Percentiles rank a stretch among this genome's conserved stretches.
Conservation (phyloP, 1,284 basidiomycete genomes). For the Mycosarcoma maydis region DNA sequence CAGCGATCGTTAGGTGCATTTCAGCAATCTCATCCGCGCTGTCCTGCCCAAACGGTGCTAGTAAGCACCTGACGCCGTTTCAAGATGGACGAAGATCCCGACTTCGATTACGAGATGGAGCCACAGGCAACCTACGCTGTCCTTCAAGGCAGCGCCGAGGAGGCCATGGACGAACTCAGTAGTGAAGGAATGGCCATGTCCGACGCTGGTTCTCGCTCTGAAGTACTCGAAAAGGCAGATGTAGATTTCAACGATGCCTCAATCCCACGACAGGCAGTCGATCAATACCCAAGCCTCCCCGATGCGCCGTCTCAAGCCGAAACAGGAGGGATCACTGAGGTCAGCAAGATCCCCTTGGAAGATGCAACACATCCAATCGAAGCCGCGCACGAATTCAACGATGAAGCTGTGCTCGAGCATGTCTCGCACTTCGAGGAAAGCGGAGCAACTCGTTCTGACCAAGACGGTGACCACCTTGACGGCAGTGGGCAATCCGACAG, state of each 20-base stretch:
- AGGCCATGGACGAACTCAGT: constrained; percentile 27
- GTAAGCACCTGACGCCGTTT: background rate
- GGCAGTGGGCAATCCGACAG: background rate
- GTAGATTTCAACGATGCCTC: constrained; percentile 27
- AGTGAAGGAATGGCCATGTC: constrained; percentile 31
- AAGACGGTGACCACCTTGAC: background rate
- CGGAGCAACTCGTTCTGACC: too few relatives aligned
- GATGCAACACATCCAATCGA: too few relatives aligned
- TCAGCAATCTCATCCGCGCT: background rate
- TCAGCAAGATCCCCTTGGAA: too few relatives aligned
- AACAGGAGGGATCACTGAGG: background rate
- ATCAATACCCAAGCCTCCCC: background rate
- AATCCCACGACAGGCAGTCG: background rate
- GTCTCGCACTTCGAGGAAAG: too few relatives aligned
- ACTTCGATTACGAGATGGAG: constrained; percentile 46
- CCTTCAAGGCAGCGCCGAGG: constrained; percentile 10
- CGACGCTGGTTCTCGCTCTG: constrained; percentile 14
- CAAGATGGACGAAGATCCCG: constrained; percentile 28
- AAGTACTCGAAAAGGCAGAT: constrained; percentile 18
- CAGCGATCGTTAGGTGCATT: too few relatives aligned
- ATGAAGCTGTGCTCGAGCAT: too few relatives aligned
- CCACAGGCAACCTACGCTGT: constrained; percentile 9
- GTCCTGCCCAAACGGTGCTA: background rate
- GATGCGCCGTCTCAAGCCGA: background rate
- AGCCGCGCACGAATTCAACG: too few relatives aligned